These are phyloP conservation scores for Calonectria pseudoreteaudii DNA, from an alignment of 2,329 filamentous ascomycete species.

Conservation along the genomic window DNA sequence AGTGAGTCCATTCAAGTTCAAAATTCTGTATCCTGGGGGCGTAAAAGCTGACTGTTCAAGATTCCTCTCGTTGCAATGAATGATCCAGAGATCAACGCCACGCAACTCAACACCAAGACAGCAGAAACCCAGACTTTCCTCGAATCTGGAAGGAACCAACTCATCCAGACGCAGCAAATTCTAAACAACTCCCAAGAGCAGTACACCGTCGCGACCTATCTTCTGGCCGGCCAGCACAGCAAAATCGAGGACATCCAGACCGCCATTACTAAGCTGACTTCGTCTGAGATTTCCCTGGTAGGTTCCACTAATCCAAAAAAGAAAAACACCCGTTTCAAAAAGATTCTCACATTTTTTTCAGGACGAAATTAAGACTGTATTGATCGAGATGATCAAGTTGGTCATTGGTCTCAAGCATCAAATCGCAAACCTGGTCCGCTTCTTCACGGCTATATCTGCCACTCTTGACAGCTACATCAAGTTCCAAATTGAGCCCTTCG, in stretches of 20 bases:
- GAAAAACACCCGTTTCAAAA: not conserved
- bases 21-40: not conserved
- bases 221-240: not conserved
- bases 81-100: not conserved
- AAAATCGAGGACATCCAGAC: not conserved
- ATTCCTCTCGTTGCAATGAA: not conserved
- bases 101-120: not conserved
- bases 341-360: not conserved
- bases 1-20: not conserved
- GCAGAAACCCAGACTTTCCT: not conserved
- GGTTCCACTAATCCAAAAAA: too few species aligned
- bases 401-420: not conserved
- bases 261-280: not conserved
- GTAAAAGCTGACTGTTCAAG: not conserved
- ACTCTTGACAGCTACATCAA: not conserved
- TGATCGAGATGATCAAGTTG: not conserved
- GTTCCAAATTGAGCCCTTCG: not conserved
- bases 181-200: not conserved
- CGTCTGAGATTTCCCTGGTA: not conserved
- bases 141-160: not conserved
- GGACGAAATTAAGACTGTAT: not conserved
- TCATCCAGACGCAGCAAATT: not conserved
- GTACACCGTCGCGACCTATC: not conserved
- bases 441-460: not conserved
- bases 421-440: not conserved